Evolutionary conservation across 2,329 filamentous ascomycete species (phyloP).

Genomic region (Alternaria arbusti): DNA sequence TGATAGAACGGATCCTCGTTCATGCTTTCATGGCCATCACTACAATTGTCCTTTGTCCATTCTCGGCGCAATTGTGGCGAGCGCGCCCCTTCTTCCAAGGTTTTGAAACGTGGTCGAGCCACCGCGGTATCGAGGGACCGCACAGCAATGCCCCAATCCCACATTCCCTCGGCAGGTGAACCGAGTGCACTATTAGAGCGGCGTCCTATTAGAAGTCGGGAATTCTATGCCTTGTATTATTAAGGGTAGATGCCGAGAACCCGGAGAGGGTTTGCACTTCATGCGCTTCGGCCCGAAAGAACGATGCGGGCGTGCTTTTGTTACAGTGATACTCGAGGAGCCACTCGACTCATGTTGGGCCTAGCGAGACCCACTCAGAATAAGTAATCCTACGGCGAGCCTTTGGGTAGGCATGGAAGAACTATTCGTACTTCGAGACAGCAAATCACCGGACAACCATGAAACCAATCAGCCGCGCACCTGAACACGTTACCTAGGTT

Average conservation of each 20-base stretch:
- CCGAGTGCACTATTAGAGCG: neutral
- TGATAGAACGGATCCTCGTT: neutral
- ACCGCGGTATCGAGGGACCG: neutral
- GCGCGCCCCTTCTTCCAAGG: neutral
- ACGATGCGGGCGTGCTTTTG: neutral
- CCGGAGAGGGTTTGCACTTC: neutral
- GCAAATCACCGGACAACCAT: slow-evolving; percentile 1
- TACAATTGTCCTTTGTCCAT: neutral
- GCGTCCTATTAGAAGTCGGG: neutral
- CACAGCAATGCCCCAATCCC: neutral
- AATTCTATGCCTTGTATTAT: neutral
- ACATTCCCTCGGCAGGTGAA: neutral
- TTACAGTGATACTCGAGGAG: neutral
- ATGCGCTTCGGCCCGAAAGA: slow-evolving; percentile 15
- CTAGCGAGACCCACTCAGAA: neutral
- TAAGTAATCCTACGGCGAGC: neutral
- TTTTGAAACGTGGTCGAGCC: neutral
- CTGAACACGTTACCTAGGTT: neutral
- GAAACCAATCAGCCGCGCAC: neutral
- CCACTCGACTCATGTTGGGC: neutral
- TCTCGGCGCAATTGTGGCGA: neutral
- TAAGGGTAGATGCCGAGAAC: neutral
- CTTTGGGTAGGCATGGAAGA: neutral
- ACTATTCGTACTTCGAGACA: neutral
- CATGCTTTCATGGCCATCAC: neutral